Base-by-base conservation (phyloP, 257 asterid species). In the Gardenia jasminoides region DNA sequence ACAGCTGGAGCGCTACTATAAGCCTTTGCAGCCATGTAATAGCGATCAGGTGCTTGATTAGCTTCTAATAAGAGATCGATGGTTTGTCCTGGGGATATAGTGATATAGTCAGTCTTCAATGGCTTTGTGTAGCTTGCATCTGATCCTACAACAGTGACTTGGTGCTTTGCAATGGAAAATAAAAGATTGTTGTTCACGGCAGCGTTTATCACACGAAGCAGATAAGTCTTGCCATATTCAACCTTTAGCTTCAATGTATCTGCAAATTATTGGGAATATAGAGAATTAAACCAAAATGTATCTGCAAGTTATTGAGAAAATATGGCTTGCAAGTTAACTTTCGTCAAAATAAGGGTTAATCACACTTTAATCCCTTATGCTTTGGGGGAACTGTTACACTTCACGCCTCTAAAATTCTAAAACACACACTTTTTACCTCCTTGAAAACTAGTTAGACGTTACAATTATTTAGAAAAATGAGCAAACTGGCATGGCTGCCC, bases 111-210 rank as follows among this genome's bases (percentile, higher is more conserved):
- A 31, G 72, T 59, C 10, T 85, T 85, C 3, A 88, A 79, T 26
- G 87, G 94, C 79, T 84, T 88, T 3, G 91, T 84, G 87, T 92
- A 92, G 86, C 86, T 80, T 0, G 83, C 97, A 46, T 91, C 97
- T 13, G 90, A 46, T 52, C 89, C 97, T 3, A 90, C 94, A 0
- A 92, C 82, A 7, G 92, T 91, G 2, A 92, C 81, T 20, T 67
- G 81, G 83, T 94, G 97, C 26, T 83, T 82, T 10, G 91, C 82
- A 6, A 89, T 82, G 1, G 85, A 87, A 61, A 84, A 88, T 79
- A 89, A 93, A 48, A 89, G 86, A 73, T 89, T 79, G 61, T 86
- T 84, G 66, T 90, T 89, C 91, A 93, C 71, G 56, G 36, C 92
- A 0, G 92, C 85, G 33, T 88, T 93, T 22, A 90, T 30, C 50